Evolutionary conservation across 768 basidiomycete species (phyloP).

Genomic region (Termitomyces sp.): DNA sequence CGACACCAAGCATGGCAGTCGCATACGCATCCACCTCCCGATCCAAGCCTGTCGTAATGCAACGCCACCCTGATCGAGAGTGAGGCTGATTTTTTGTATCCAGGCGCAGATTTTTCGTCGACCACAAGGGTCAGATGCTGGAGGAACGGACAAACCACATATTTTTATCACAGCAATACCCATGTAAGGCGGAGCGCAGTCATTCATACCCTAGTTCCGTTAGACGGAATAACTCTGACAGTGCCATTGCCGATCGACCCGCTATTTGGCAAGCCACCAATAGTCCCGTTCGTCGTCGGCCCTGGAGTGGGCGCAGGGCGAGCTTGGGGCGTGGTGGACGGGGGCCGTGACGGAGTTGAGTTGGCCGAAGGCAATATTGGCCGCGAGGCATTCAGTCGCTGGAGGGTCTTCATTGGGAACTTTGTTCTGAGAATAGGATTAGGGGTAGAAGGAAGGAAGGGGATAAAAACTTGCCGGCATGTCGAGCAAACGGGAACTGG

Average conservation of each 20-base stretch:
- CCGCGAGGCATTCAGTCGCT: slow-evolving; percentile 65
- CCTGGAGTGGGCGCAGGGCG: slow-evolving; percentile 15
- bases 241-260: slow-evolving; percentile 13
- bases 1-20: slow-evolving; percentile 77
- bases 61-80: not conserved
- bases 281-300: slow-evolving; percentile 15
- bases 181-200: slow-evolving; percentile 16
- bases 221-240: slow-evolving; percentile 5
- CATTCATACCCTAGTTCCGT: slow-evolving; percentile 11
- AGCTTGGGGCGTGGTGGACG: slow-evolving; percentile 28
- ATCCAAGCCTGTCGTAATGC: slow-evolving; percentile 52
- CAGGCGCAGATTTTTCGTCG: slow-evolving; percentile 39
- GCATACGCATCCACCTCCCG: slow-evolving; percentile 55
- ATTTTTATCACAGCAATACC: slow-evolving; percentile 57
- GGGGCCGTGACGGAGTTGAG: slow-evolving; percentile 20
- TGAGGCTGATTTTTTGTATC: not conserved
- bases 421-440: slow-evolving; percentile 57
- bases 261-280: slow-evolving; percentile 9
- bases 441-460: slow-evolving; percentile 1
- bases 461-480: slow-evolving; percentile 60
- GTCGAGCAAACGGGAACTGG: slow-evolving; percentile 93
- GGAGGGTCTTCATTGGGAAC: slow-evolving; percentile 90
- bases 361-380: slow-evolving; percentile 20
- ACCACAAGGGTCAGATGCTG: slow-evolving; percentile 17
- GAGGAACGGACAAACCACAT: slow-evolving; percentile 25